Evolutionary conservation across 805 yeast species (phyloP), one percentile per base, ranked within the genome.

Genomic region (Candida sphagnicola): DNA sequence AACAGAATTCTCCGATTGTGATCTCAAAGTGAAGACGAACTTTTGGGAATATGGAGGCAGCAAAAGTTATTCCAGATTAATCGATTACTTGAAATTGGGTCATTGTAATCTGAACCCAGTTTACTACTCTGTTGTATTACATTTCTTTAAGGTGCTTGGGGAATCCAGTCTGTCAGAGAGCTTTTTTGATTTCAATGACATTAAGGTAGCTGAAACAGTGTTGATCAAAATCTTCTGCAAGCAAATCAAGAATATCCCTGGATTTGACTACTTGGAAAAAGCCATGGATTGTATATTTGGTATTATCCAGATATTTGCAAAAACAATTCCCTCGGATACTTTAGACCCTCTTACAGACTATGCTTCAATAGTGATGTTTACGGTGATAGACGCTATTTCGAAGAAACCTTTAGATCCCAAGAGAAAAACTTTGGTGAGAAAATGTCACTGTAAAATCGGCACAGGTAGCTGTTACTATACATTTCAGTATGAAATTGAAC

Each of bases 21-120:
- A 43, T 2, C 21, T 46, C 12, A 53, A 56, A n/a, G 57, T 67
- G 31, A 74, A 76, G 44, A 63, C 70, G 13, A 72, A 65, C 19
- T 65, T 82, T 34, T 81, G 87, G 82, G 58, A 67, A 3, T 43
- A 54, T 4, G 74, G 72, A 15, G 82, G 81, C 13, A 47, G 50
- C 33, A 65, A 65, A 39, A 45, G 56, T 40, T 60, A 61, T 3
- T 46, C 78, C 1, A 70, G 69, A 41, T 50, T 84, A 8, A 33
- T 65, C 1, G 70, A 61, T 0, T 71, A 80, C 44, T 47, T 84
- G 15, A 61, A 61, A 10, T 44, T 78, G 11, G 84, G 88, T 0
- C 75, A 77, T 2, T 65, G 80, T 34, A 68, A 67, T 35, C 77
- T 85, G 36, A 61, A 66, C 19, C 72, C 80, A 0, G 45, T 60